Evolutionary conservation across 306 rosid genomes (phyloP), one percentile per base, ranked within the genome.

Genomic region (Gynostemma pentaphyllum): DNA sequence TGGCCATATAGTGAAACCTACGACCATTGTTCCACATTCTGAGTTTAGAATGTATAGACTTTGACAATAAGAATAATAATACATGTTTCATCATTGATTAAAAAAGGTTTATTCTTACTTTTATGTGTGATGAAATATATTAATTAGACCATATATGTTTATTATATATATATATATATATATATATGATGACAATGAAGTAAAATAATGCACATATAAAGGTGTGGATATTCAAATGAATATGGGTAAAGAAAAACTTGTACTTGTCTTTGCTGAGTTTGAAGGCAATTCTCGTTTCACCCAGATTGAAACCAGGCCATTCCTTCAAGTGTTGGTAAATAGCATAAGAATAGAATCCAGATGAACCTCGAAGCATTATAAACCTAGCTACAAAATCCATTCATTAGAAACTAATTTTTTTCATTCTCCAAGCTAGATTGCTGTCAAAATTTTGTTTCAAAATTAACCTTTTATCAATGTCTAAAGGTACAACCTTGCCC

Each of bases 231-330:
- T 46, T 13, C n/a, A n/a, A 13, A 40, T 11, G 37, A 45, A 64
- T 13, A 24, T 26, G n/a, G n/a, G n/a, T 23, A 5, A 22, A 28
- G 5, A 41, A 56, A 41, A 22, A 44, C 10, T 40, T 7, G 0
- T 83, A 88, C 98, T 82, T 88, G 68, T 88, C 92, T 77, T 88
- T 91, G 73, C 92, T 79, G 68, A 91, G 96, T 79, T 88, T 91
- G 79, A 91, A 88, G 19, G 78, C 75, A 41, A 88, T 76, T 76
- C 98, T 91, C 61, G 96, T 88, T 69, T 91, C 95, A 22, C 64
- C 95, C 62, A 91, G 85, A 66, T 74, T 83, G 81, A 91, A 91
- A 64, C 87, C 86, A 62, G 98, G 98, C 96, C 98, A 91, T 5
- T 85, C 88, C 61, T 42, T 54, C 34, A 79, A 75, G 74, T 91